These are phyloP conservation scores for Calonectria pauciramosa DNA, from an alignment of 2,329 filamentous ascomycete genomes.

Conservation along the genomic window DNA sequence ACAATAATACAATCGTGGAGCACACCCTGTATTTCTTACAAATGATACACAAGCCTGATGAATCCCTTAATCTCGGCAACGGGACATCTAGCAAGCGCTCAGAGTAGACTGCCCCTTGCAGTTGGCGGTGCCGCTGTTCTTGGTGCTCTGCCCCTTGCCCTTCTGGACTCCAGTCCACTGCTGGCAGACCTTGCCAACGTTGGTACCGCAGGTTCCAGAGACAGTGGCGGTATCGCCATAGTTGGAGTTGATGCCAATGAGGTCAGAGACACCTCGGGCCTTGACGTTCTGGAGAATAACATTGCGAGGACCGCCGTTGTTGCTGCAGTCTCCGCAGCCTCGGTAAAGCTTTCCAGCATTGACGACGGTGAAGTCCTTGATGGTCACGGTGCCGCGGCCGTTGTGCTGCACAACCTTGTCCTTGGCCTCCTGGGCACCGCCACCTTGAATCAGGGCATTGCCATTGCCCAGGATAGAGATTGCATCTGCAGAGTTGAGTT, in stretches of 20 bases:
- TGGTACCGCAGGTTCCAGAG: slow-evolving; percentile 35
- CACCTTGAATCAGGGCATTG: slow-evolving; percentile 26
- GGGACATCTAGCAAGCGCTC: slow-evolving; percentile 12
- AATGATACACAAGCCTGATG: no score
- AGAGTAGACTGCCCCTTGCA: slow-evolving; percentile 24
- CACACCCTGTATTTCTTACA: no score
- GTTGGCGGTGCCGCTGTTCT: slow-evolving; percentile 9
- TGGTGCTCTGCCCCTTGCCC: slow-evolving; percentile 9
- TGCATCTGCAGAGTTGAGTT: slow-evolving; percentile 10
- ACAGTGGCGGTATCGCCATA: slow-evolving; percentile 39
- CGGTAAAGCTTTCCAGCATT: slow-evolving; percentile 43
- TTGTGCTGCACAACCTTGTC: slow-evolving; percentile 45
- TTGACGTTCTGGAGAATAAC: slow-evolving; percentile 30
- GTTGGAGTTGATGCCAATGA: slow-evolving; percentile 45
- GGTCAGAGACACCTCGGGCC: slow-evolving; percentile 39
- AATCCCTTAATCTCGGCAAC: no score
- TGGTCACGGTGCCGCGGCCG: slow-evolving; percentile 38
- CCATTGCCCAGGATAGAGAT: slow-evolving; percentile 20
- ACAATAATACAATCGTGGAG: no score
- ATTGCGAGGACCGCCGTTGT: slow-evolving; percentile 42
- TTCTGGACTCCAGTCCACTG: slow-evolving; percentile 36
- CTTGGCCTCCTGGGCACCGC: slow-evolving; percentile 40
- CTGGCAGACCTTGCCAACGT: slow-evolving; percentile 42
- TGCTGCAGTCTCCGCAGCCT: slow-evolving; percentile 44
- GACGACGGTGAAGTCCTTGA: slow-evolving; percentile 40